Percentiles rank a stretch among this genome's conserved stretches.
phyloP scores from a whole-genome alignment of 805 yeast species.

The Ogataea methanolica region DNA sequence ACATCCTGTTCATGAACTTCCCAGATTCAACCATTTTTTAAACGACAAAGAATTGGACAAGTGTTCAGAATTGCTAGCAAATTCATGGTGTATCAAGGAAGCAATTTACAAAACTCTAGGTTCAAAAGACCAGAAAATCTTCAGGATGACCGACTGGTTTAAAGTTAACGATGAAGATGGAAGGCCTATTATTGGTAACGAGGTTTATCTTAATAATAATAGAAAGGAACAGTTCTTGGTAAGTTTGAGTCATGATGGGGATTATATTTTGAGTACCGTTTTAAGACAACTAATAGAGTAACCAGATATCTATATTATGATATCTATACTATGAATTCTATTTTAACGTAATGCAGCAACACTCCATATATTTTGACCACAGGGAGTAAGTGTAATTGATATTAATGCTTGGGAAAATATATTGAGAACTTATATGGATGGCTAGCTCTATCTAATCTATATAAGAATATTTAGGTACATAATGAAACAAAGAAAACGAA shows the following conservation, averaged over 20 bases:
- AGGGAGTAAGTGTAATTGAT: too few species aligned
- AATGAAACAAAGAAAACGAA: neutral
- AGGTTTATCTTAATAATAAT: conserved; percentile 20
- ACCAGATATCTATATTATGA: neutral
- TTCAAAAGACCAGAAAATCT: conserved; percentile 41
- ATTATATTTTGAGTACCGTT: conserved; percentile 52
- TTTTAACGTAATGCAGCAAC: too few species aligned
- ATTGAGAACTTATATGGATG: too few species aligned
- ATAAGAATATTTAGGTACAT: too few species aligned
- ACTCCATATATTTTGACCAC: too few species aligned
- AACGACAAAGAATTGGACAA: conserved; percentile 17
- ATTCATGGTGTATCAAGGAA: conserved; percentile 72
- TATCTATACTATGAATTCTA: too few species aligned
- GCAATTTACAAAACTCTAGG: conserved; percentile 64
- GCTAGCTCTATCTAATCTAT: too few species aligned
- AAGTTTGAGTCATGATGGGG: conserved; percentile 65
- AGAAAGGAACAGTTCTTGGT: conserved; percentile 45
- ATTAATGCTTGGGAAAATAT: too few species aligned
- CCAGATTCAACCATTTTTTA: conserved; percentile 23
- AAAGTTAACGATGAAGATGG: conserved; percentile 35
- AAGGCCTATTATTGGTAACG: conserved; percentile 38
- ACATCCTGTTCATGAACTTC: conserved; percentile 41
- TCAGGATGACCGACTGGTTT: conserved; percentile 59
- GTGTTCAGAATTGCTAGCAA: conserved; percentile 40
- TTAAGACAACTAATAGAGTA: conserved; percentile 16